phyloP scores from a whole-genome alignment of 2,329 filamentous ascomycete species.

The Trichophyton equinum region DNA sequence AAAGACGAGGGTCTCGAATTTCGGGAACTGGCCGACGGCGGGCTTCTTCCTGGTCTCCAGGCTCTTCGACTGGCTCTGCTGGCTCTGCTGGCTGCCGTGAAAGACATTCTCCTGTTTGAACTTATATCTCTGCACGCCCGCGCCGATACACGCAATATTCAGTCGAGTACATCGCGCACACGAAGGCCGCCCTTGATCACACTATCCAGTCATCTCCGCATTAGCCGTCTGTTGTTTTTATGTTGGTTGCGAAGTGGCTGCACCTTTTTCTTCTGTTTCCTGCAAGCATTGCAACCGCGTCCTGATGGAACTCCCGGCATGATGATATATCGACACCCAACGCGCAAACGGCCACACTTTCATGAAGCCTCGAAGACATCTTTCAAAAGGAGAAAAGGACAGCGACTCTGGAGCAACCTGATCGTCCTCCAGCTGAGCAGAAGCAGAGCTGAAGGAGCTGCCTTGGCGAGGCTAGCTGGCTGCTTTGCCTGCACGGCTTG shows the following conservation, averaged over 20 bases:
- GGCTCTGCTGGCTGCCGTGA: background rate
- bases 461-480: background rate
- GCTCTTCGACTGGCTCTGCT: background rate
- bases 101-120: slow-evolving; percentile 30
- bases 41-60: background rate
- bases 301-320: slow-evolving; percentile 44
- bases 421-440: background rate
- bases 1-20: background rate
- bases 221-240: background rate
- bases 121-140: slow-evolving; percentile 38
- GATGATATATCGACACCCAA: background rate
- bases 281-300: slow-evolving; percentile 40
- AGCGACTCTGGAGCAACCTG: background rate
- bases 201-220: slow-evolving; percentile 24
- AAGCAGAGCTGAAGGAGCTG: background rate
- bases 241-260: background rate
- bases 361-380: background rate
- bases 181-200: slow-evolving; percentile 34
- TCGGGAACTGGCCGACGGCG: background rate
- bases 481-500: background rate
- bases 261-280: slow-evolving; percentile 44
- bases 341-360: background rate
- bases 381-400: background rate
- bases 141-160: slow-evolving; percentile 35
- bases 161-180: slow-evolving; percentile 39